Evolutionary conservation across 257 asterid species (phyloP).

Genomic region (Capsicum chinense): DNA sequence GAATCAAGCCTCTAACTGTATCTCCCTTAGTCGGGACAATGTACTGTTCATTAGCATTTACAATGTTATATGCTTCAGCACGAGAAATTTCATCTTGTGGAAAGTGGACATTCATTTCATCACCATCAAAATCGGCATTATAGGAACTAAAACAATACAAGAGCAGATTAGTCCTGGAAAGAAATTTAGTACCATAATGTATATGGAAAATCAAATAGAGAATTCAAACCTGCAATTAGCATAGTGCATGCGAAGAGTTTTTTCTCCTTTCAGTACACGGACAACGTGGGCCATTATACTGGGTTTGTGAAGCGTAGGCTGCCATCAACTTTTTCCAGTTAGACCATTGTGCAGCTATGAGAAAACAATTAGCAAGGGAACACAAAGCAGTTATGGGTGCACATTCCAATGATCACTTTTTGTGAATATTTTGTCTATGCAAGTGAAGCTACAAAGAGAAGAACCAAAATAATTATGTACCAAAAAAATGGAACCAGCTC

Average conservation of each 20-base stretch:
- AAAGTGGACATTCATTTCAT: constrained; percentile 98
- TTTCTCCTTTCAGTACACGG: constrained; percentile 95
- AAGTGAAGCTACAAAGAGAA: no score
- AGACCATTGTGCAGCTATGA: constrained; percentile 31
- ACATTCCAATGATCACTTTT: background rate
- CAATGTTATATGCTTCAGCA: constrained; percentile 97
- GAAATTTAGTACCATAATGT: constrained; percentile 29
- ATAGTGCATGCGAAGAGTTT: constrained; percentile 98
- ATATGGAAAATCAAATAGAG: constrained; percentile 7
- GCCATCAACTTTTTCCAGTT: constrained; percentile 36
- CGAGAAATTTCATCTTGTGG: constrained; percentile 99
- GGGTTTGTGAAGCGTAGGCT: constrained; percentile 99
- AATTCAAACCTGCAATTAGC: constrained; percentile 96
- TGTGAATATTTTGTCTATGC: no score
- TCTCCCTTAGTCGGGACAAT: constrained; percentile 98
- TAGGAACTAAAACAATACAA: constrained; percentile 67
- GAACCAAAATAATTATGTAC: no score
- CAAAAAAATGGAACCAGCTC: no score
- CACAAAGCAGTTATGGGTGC: constrained; percentile 27
- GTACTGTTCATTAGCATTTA: constrained; percentile 95
- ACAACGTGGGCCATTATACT: constrained; percentile 99
- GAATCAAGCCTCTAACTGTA: constrained; percentile 96
- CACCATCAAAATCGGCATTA: constrained; percentile 99
- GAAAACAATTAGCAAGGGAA: constrained; percentile 15
- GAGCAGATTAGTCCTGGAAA: constrained; percentile 38